Base-by-base conservation (phyloP, 139 green algal species). In the Nannochloris sp. region DNA sequence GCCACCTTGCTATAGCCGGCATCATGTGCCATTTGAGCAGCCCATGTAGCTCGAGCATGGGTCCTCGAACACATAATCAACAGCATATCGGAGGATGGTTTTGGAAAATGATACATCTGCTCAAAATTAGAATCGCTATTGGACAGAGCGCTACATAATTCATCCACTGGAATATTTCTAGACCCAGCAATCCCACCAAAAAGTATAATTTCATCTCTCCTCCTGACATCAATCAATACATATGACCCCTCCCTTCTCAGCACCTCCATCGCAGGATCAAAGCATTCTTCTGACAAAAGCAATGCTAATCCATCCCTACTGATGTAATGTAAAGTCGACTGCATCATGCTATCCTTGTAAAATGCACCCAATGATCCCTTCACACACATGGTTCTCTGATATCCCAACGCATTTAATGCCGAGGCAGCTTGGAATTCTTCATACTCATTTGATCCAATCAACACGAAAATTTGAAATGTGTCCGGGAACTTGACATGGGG, bases 201-300 rank as follows among this genome's bases (percentile, higher is more conserved):
- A 31, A 93, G 69, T 14, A 75, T 55, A 10, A 87, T 72, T 71
- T 93, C 86, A 57, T 93, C 86, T 48, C 82, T 74, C 10, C 86
- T 67, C 43, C 86, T 68, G 48, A 93, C 62, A 66, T 93, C 86
- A 2, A 93, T 36, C 29, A 14, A 18, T 37, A 15, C 54, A 44
- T 40, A 40, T 1, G 29, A 50, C 69, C 94, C 86, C 48, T 93
- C 86, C 51, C 82, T 74, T 12, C 86, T 67, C 43, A 87, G 62
- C 44, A 93, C 62, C 63, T 93, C 86, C 1, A 93, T 36, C 23
- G 74, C 1, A 53, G 46, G 46, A 21, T 25, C n/a, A 53, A 21
- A 53, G 6, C 8, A 10, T 19, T 48, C 19, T 64, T 43, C 23
- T 53, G 46, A 53, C 11, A 53, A 21, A 19, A 53, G 18, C 46